These are phyloP conservation scores for Microdochium bolleyi DNA, from an alignment of 2,329 filamentous ascomycete species.

Conservation along the genomic window DNA sequence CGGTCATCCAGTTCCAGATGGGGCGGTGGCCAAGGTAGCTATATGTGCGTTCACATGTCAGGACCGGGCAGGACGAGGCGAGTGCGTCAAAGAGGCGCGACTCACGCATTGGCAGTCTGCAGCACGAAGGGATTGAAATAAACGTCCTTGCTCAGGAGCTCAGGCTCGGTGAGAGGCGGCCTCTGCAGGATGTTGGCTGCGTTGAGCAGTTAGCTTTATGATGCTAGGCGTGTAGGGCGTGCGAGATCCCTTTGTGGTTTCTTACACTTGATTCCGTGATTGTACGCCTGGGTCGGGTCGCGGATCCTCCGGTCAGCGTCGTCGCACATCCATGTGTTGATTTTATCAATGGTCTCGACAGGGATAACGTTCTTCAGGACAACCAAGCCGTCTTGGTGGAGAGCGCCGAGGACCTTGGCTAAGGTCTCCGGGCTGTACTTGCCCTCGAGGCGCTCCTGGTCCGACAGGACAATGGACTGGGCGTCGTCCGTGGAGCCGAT, in stretches of 20 bases:
- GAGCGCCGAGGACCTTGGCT: conserved; percentile 8
- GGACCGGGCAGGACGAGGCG: background rate
- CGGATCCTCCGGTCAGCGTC: conserved; percentile 10
- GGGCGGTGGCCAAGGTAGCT: conserved; percentile 31
- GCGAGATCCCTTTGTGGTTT: background rate
- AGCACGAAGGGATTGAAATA: conserved; percentile 32
- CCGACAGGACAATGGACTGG: background rate
- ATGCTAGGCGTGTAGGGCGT: background rate
- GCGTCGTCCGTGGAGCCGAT: background rate
- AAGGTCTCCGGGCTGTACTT: background rate
- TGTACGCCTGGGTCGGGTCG: conserved; percentile 9
- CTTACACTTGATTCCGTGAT: conserved; percentile 13
- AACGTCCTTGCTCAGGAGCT: conserved; percentile 25
- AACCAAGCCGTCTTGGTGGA: conserved; percentile 15
- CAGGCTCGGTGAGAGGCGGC: conserved; percentile 22
- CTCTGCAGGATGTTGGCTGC: conserved; percentile 29
- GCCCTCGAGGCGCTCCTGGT: background rate
- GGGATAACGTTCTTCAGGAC: conserved; percentile 12
- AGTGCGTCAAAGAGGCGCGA: background rate
- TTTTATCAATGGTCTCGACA: conserved; percentile 8
- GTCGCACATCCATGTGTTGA: conserved; percentile 9
- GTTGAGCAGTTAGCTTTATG: background rate
- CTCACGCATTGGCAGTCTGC: conserved; percentile 28
- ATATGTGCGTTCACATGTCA: background rate
- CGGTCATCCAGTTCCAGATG: conserved; percentile 29